Percentiles rank a stretch among this genome's conserved stretches.
These are phyloP conservation scores for Chaetomium olivaceum DNA, from an alignment of 2,329 filamentous ascomycete species.

Conservation along the genomic window DNA sequence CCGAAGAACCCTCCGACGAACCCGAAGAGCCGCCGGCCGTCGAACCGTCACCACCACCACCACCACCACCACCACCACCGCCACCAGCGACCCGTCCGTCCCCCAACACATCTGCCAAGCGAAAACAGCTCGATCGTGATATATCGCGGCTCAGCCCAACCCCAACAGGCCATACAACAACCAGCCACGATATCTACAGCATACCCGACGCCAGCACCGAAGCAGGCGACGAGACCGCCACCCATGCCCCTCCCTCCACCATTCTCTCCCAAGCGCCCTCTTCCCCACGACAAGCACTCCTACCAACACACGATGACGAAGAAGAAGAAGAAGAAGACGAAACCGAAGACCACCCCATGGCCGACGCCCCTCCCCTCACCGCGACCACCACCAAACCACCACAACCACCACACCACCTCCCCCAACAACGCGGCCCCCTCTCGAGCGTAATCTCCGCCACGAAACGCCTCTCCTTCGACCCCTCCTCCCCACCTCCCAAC, in stretches of 20 bases:
- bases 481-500: constrained; percentile 19
- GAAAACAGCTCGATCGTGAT: constrained; percentile 23
- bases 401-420: not conserved
- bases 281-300: not conserved
- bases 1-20: constrained; percentile 29
- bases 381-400: not conserved
- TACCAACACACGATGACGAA: not conserved
- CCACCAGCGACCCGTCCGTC: constrained; percentile 37
- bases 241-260: not conserved
- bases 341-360: constrained; percentile 20
- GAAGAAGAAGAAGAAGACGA: constrained; percentile 11
- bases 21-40: constrained; percentile 24
- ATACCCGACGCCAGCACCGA: constrained; percentile 29
- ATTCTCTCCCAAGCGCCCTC: not conserved
- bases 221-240: constrained; percentile 9
- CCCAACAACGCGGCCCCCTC: constrained; percentile 20
- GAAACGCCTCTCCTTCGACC: constrained; percentile 25
- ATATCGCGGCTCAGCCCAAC: constrained; percentile 1
- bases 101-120: constrained; percentile 52
- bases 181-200: constrained; percentile 22
- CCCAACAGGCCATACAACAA: constrained; percentile 16
- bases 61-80: constrained; percentile 18
- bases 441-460: constrained; percentile 29
- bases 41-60: constrained; percentile 26
- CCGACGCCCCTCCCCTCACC: constrained; percentile 23